A percentile compares a stretch with the other conserved stretches of the same genome.
Evolutionary conservation across 139 green algal species (phyloP).

Genomic region (Tetradesmus obliquus): DNA sequence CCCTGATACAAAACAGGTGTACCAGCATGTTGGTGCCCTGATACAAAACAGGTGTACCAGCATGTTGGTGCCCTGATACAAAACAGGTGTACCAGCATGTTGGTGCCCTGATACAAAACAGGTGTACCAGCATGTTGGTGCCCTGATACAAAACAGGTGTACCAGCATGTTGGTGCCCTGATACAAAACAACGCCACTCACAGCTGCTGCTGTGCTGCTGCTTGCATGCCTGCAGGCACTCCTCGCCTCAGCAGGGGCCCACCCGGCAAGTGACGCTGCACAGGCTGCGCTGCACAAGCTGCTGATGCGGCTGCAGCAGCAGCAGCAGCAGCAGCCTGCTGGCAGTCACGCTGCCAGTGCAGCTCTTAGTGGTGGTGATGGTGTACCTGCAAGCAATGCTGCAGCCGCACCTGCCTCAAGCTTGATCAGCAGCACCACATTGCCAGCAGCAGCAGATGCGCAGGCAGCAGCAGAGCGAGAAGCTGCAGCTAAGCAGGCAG

Average conservation of each 20-base stretch:
- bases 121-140: too few relatives aligned
- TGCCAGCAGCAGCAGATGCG: not conserved
- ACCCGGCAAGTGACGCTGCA: not conserved
- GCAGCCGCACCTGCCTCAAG: not conserved
- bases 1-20: too few relatives aligned
- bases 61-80: too few relatives aligned
- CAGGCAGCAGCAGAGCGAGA: not conserved
- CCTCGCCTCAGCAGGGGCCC: not conserved
- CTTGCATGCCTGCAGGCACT: not conserved
- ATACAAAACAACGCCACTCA: too few relatives aligned
- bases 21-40: too few relatives aligned
- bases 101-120: too few relatives aligned
- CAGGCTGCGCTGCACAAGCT: slow-evolving; percentile 6
- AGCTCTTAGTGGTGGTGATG: too few relatives aligned
- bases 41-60: too few relatives aligned
- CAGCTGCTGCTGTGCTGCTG: not conserved
- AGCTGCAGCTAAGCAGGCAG: not conserved
- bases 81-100: too few relatives aligned
- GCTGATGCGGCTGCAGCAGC: not conserved
- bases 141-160: too few relatives aligned
- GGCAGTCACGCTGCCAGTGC: not conserved
- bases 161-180: too few relatives aligned
- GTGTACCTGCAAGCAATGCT: not conserved
- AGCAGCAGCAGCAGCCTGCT: not conserved
- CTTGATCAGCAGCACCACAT: not conserved